Evolutionary conservation across 1,139 yeast genomes (phyloP), one percentile per base, ranked within the genome.

Genomic region (Pichia sp.): DNA sequence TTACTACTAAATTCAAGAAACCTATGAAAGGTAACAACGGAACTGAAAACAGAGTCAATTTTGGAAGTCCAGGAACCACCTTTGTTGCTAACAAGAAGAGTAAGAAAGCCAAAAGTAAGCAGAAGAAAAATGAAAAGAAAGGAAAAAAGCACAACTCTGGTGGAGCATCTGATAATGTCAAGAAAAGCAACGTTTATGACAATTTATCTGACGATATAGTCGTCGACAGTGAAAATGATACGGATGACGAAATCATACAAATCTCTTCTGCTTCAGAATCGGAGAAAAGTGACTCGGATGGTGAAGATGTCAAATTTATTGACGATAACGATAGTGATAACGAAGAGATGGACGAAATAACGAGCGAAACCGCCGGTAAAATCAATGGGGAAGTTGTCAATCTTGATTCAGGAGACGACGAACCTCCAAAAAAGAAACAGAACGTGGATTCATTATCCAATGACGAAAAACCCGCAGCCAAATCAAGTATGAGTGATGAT

Each of bases 401-500:
- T n/a, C n/a, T n/a, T n/a, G n/a, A n/a, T n/a, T n/a, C n/a, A n/a
- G n/a, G n/a, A 11, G 41, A 33, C 3, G 34, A 38, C 5, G 29
- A 33, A 7, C 50, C 49, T 10, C 45, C 44, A 3, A 26, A 37
- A n/a, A 49, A 45, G 32, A 46, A 36, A 23, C 49, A 41, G 27
- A 48, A 45, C 38, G n/a, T 35, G 40, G 2, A 62, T 6, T 5
- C 6, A 34, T 16, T 16, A 34, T 34, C 36, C 23, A n/a, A n/a
- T n/a, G n/a, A n/a, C n/a, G n/a, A n/a, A n/a, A n/a, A n/a, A n/a
- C n/a, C n/a, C n/a, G n/a, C n/a, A n/a, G n/a, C n/a, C n/a, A n/a
- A n/a, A n/a, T n/a, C n/a, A n/a, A n/a, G 75, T 1, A 67, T 68
- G 33, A 77, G 79, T 52, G 72, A 66, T 36, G 85, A 81, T 51